These are phyloP conservation scores for Spathaspora sp. DNA, from an alignment of 1,139 yeast species.

Conservation along the genomic window DNA sequence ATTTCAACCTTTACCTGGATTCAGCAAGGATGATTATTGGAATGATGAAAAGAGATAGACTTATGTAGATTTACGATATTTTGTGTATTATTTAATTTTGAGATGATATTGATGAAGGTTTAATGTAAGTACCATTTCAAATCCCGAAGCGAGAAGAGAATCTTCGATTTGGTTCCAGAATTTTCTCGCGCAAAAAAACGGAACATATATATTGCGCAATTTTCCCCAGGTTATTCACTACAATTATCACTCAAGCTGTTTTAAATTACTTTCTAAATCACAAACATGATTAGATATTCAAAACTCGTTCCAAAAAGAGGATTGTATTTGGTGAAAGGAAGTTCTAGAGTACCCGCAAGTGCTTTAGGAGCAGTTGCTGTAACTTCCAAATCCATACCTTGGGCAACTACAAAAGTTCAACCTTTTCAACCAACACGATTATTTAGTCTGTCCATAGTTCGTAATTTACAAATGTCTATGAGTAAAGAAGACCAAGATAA, in stretches of 20 bases:
- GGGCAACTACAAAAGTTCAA: not conserved
- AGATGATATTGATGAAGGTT: not conserved
- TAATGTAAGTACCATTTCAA: not conserved
- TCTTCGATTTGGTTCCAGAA: not conserved
- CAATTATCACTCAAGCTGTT: not conserved
- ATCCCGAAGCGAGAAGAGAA: not conserved
- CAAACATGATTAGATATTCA: not conserved
- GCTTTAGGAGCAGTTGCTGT: not conserved
- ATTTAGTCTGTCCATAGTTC: slow-evolving; percentile 7
- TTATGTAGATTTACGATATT: not conserved
- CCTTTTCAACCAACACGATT: not conserved
- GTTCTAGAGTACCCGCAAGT: not conserved
- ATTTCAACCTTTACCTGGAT: slow-evolving; percentile 37
- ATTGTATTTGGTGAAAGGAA: not conserved
- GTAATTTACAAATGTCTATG: slow-evolving; percentile 38
- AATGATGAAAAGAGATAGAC: slow-evolving; percentile 19
- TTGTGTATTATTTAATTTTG: not conserved
- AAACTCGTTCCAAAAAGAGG: not conserved
- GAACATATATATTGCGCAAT: not conserved
- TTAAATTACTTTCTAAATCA: not conserved
- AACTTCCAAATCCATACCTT: not conserved
- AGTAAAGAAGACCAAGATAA: slow-evolving; percentile 50
- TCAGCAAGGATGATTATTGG: slow-evolving; percentile 34
- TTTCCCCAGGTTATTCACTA: not conserved
- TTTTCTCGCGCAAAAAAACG: not conserved